phyloP scores from a whole-genome alignment of 768 basidiomycete genomes.

The Boletus huronensis region DNA sequence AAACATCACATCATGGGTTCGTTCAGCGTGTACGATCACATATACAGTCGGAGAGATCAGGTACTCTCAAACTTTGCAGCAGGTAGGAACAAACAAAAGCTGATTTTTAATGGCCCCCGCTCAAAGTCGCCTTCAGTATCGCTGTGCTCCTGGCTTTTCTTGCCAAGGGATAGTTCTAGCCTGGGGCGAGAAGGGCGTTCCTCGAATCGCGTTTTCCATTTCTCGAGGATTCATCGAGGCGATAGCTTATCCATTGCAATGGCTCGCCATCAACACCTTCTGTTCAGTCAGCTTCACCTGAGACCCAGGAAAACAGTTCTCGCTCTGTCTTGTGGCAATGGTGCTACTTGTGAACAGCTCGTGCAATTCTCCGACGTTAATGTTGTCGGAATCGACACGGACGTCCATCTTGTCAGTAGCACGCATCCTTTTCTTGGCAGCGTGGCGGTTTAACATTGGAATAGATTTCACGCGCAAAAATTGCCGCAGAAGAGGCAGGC shows the following conservation, averaged over 20 bases:
- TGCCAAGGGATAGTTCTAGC: neutral
- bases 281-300: slow-evolving; percentile 8
- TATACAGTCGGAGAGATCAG: neutral
- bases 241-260: slow-evolving; percentile 7
- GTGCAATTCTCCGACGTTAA: slow-evolving; percentile 5
- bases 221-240: slow-evolving; percentile 6
- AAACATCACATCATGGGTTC: neutral
- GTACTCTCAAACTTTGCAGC: neutral
- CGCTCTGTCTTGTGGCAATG: slow-evolving; percentile 3
- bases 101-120: neutral
- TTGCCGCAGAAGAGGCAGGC: neutral
- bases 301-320: slow-evolving; percentile 5
- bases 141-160: neutral
- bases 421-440: neutral
- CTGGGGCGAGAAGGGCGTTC: neutral
- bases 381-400: slow-evolving; percentile 7
- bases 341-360: neutral
- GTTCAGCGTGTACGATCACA: neutral
- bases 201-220: neutral
- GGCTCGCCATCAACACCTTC: slow-evolving; percentile 7
- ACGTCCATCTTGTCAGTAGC: neutral
- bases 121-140: neutral
- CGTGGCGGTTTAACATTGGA: neutral
- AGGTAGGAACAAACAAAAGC: neutral
- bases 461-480: slow-evolving; percentile 2